Conservation (phyloP, 139 green algal genomes). For the Picochlorum sp. region DNA sequence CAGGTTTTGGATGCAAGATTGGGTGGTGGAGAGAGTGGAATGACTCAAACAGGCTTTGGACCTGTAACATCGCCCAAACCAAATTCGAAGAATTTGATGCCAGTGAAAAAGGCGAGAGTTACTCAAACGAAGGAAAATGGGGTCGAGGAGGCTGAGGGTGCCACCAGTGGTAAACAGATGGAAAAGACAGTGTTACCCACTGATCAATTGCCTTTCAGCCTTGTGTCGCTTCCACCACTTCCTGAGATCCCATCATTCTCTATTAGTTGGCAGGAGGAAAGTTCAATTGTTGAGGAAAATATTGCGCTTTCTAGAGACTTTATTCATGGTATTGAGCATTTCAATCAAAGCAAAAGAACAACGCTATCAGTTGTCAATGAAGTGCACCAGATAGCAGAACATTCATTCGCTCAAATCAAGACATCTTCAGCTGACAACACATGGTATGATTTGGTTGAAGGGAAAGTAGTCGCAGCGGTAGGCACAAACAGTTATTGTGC, state of each 20-base stretch:
- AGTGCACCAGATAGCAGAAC: not conserved
- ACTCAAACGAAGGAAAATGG: no score
- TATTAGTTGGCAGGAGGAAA: not conserved
- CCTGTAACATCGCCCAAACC: not conserved
- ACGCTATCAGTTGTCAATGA: not conserved
- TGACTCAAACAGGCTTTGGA: slow-evolving; percentile 18
- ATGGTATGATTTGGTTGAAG: slow-evolving; percentile 40
- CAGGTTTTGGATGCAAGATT: slow-evolving; percentile 13
- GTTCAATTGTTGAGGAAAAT: not conserved
- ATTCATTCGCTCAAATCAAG: not conserved
- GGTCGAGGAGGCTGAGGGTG: no score
- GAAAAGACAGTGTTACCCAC: no score
- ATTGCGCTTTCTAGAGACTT: not conserved
- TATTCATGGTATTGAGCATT: not conserved
- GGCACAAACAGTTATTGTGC: slow-evolving; percentile 41
- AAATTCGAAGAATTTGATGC: no score
- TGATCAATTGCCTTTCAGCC: no score
- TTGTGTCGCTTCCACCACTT: not conserved
- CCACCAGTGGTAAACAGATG: no score
- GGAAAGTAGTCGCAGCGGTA: slow-evolving; percentile 18
- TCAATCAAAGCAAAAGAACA: not conserved
- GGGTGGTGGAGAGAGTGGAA: not conserved
- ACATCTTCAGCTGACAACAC: not conserved
- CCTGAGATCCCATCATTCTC: not conserved
- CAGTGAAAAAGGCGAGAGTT: no score